Conservation (phyloP, 805 yeast species). For the Torulaspora delbrueckii region DNA sequence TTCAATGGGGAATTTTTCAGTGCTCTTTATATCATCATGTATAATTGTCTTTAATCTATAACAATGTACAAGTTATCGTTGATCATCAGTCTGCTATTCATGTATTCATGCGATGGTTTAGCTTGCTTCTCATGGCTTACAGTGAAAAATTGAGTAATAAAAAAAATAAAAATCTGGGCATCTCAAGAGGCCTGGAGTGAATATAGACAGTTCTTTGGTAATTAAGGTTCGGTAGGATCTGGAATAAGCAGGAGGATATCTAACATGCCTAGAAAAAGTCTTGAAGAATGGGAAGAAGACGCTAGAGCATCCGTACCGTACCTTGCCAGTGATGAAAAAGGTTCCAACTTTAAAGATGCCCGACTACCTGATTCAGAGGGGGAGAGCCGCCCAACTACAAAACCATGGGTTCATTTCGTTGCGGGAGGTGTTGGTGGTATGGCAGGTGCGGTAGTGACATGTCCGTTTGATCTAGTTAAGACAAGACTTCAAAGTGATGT, state of each 20-base stretch:
- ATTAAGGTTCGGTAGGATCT: not conserved
- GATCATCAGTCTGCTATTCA: not conserved
- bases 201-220: not conserved
- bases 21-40: slow-evolving; percentile 17
- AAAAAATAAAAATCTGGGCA: not conserved
- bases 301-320: slow-evolving; percentile 57
- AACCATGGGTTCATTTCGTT: slow-evolving; percentile 74
- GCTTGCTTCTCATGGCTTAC: not conserved
- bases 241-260: not conserved
- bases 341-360: slow-evolving; percentile 47
- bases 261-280: slow-evolving; percentile 26
- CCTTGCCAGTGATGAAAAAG: slow-evolving; percentile 68
- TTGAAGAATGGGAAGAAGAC: slow-evolving; percentile 43
- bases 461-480: slow-evolving; percentile 94
- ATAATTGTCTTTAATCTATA: slow-evolving; percentile 25
- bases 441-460: slow-evolving; percentile 92
- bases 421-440: slow-evolving; percentile 95
- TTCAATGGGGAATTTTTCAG: slow-evolving; percentile 15
- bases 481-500: slow-evolving; percentile 91
- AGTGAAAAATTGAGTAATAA: not conserved
- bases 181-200: not conserved
- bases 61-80: slow-evolving; percentile 18
- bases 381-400: slow-evolving; percentile 30
- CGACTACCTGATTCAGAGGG: slow-evolving; percentile 19
- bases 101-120: not conserved